Base-by-base conservation (phyloP, 352 stramenopile species). In the Aphanomyces euteiches region DNA sequence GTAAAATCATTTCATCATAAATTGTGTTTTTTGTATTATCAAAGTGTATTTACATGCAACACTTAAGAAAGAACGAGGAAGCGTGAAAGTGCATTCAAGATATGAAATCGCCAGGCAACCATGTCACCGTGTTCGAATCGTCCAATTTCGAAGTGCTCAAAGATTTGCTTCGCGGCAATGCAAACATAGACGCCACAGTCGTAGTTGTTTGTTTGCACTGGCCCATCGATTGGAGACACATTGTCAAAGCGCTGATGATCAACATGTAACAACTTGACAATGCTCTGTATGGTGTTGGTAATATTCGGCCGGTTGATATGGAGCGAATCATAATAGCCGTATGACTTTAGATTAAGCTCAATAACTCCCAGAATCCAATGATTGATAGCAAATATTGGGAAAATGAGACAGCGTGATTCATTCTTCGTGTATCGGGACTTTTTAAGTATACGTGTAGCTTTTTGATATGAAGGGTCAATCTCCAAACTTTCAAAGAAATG, bases 161-260 rank as follows among this genome's bases (percentile, higher is more conserved):
- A 7, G 36, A 36, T 36, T 6, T 57, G 48, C 17, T n/a, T 57
- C 36, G 17, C 48, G 12, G 17, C 48, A 57, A 57, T 57, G 19
- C 48, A 57, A 57, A 57, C 17, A 57, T 36, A 57, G 17, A 57
- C 48, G 36, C 6, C 48, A 21, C 48, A 57, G 36, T 57, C 48
- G 48, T n/a, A 57, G 8, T 6, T 34, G 48, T 57, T 57, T 15
- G 48, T 15, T 57, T 57, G 48, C 36, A 36, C 36, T 15, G 48
- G 48, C 19, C 48, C 48, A 19, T 15, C 7, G 5, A 57, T 6
- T 12, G 7, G 7, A 15, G 36, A 36, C 15, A 7, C 6, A 5
- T 57, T 7, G n/a, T 36, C 12, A 36, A 36, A 57, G 19, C 48
- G 15, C 36, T 5, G 6, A 57, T 7, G 7, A 57, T 57, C 17